Percentiles rank a stretch among this genome's conserved stretches.
These are phyloP conservation scores for Tagetes patula DNA, from an alignment of 129 eudicot species.

Conservation along the genomic window DNA sequence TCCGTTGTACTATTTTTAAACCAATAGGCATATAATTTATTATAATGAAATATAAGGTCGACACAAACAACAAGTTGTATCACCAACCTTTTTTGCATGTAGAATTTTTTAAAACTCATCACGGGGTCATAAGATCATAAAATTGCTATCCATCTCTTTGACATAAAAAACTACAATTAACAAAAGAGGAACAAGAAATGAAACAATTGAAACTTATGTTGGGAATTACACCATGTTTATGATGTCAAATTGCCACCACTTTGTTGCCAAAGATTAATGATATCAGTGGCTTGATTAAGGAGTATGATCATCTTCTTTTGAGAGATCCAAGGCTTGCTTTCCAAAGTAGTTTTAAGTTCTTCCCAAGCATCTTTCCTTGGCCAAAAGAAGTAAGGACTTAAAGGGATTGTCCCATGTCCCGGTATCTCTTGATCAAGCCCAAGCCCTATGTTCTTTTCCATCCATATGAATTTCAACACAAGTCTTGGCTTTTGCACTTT, in stretches of 20 bases:
- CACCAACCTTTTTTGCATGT: too few species aligned
- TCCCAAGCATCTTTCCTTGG: slow-evolving; percentile 99
- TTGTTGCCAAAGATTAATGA: slow-evolving; percentile 97
- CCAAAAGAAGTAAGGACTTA: slow-evolving; percentile 98
- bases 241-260: slow-evolving; percentile 85
- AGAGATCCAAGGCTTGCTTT: slow-evolving; percentile 95
- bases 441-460: slow-evolving; percentile 99
- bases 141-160: neutral
- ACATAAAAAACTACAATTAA: neutral
- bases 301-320: slow-evolving; percentile 95
- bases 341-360: slow-evolving; percentile 87
- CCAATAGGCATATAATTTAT: too few species aligned
- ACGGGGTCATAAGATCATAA: too few species aligned
- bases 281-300: slow-evolving; percentile 96
- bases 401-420: slow-evolving; percentile 83
- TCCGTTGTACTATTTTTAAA: too few species aligned
- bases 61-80: too few species aligned
- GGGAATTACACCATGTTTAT: slow-evolving; percentile 20
- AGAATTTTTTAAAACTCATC: too few species aligned
- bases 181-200: neutral
- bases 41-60: too few species aligned
- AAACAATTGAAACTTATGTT: slow-evolving; percentile 20
- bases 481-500: slow-evolving; percentile 61
- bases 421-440: slow-evolving; percentile 80
- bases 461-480: slow-evolving; percentile 95